Evolutionary conservation across 768 basidiomycete species (phyloP).

Genomic region (Lenzites betulinus): DNA sequence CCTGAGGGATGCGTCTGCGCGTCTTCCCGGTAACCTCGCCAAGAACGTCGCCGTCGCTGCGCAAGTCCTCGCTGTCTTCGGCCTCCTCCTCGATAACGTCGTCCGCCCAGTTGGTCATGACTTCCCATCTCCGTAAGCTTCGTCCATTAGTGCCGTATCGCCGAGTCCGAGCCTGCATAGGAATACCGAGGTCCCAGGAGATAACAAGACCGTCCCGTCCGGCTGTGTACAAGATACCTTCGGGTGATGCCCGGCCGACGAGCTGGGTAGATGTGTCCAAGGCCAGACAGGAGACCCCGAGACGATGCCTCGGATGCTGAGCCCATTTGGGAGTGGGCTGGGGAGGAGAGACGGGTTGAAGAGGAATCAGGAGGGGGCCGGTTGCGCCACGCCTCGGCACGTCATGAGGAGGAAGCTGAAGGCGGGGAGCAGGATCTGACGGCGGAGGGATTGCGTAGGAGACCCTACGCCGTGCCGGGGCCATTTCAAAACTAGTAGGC

Average conservation of each 20-base stretch:
- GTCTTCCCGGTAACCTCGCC: slow-evolving; percentile 60
- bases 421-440: slow-evolving; percentile 55
- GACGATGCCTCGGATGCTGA: slow-evolving; percentile 76
- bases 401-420: slow-evolving; percentile 71
- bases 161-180: slow-evolving; percentile 51
- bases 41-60: slow-evolving; percentile 75
- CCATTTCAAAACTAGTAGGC: no score
- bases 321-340: slow-evolving; percentile 23
- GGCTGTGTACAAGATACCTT: slow-evolving; percentile 89
- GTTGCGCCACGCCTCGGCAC: slow-evolving; percentile 65
- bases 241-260: slow-evolving; percentile 61
- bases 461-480: slow-evolving; percentile 64
- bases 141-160: slow-evolving; percentile 30
- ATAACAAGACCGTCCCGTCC: slow-evolving; percentile 88
- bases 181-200: slow-evolving; percentile 80
- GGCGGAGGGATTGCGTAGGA: slow-evolving; percentile 89
- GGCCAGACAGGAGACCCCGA: slow-evolving; percentile 86
- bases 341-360: slow-evolving; percentile 26
- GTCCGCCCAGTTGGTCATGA: slow-evolving; percentile 83
- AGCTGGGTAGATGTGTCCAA: slow-evolving; percentile 83
- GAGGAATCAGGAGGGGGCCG: slow-evolving; percentile 63
- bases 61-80: slow-evolving; percentile 60
- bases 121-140: slow-evolving; percentile 63
- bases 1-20: slow-evolving; percentile 33
- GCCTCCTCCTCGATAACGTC: slow-evolving; percentile 65